Evolutionary conservation across 768 basidiomycete genomes (phyloP), one percentile per base, ranked within the genome.

Genomic region (Nevesoporus exiguus): DNA sequence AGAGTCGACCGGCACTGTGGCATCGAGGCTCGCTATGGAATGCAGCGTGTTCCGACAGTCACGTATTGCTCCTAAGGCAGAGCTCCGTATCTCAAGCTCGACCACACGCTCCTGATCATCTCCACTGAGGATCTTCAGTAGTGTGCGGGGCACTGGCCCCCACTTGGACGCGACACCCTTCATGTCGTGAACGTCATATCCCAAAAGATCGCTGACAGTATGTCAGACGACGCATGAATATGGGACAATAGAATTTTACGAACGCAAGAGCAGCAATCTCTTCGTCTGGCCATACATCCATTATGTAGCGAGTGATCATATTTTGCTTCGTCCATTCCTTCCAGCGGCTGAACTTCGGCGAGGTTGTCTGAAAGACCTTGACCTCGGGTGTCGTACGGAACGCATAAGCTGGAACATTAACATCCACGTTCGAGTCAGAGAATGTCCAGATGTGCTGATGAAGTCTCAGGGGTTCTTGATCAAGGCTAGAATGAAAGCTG

Each of bases 251-350:
- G 8, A 33, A 19, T 14, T 39, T 42, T 30, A 46, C 54, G 17
- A 4, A 54, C 55, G 46, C 46, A 17, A 56, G 55, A 36, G 33
- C 51, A 19, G 47, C 15, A 7, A 54, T 37, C 33, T 53, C 55
- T 27, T 53, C 34, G 3, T 3, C 17, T 3, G 46, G 29, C 51
- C 51, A 53, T 2, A 47, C 27, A 21, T 53, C 44, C 47, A 54
- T 53, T n/a, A 48, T 48, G 21, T 48, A 56, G 29, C 41, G 51
- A 4, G 5, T 47, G 27, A 49, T 29, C 40, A 43, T 29, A 9
- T n/a, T 22, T 41, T 47, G 31, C 44, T 50, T 55, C 8, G 44
- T 55, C 53, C 52, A 57, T 9, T 47, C 42, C 27, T 50, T 47
- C 52, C 43, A 57, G 17, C 40, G 56, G 9, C 21, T 37, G 8